Base-by-base conservation (phyloP, 2,329 filamentous ascomycete species). In the Claviceps fusiformis region DNA sequence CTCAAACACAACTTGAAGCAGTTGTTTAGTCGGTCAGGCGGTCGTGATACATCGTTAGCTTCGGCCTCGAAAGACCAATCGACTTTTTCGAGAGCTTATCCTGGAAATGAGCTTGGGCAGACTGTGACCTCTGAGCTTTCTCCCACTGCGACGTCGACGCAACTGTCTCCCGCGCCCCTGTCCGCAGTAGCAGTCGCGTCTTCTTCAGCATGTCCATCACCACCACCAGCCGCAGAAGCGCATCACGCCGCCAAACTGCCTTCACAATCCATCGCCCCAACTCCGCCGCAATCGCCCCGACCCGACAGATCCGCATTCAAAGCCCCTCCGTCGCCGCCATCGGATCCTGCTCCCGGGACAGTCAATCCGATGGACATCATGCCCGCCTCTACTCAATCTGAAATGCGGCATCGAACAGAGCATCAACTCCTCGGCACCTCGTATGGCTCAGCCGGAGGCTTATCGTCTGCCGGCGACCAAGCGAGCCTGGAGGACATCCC, bases 331-430 rank as follows among this genome's bases (percentile, higher is more conserved):
- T 65, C 64, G 24, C 64, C 68, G 48, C 64, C 70, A 13, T 54
- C 56, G 5, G 60, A 68, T 50, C 67, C 74, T 41, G 68, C 71
- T 1, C 71, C 72, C 3, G 74, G 73, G 39, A 79, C 75, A 4
- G 75, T 76, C 10, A 79, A 78, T 45, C 76, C 76, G 0, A 77
- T 77, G 72, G 74, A 77, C 51, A 73, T 79, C 35, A 78, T 78
- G 76, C 73, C 71, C 5, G 65, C 71, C 3, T 67, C 66, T 17
- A 71, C 69, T 3, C 63, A 71, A 56, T 65, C 65, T 8, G 71
- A 72, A 56, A 55, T 68, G 33, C 70, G 66, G 64, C 64, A 72
- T 52, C 62, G 65, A 41, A 71, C 66, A 17, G 70, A 71, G 57
- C 67, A 70, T 54, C 64, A 71, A 55, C 61, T 72, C 43, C 63